These are phyloP conservation scores for Ustilago sp. DNA, from an alignment of 1,284 basidiomycete genomes.

Conservation along the genomic window DNA sequence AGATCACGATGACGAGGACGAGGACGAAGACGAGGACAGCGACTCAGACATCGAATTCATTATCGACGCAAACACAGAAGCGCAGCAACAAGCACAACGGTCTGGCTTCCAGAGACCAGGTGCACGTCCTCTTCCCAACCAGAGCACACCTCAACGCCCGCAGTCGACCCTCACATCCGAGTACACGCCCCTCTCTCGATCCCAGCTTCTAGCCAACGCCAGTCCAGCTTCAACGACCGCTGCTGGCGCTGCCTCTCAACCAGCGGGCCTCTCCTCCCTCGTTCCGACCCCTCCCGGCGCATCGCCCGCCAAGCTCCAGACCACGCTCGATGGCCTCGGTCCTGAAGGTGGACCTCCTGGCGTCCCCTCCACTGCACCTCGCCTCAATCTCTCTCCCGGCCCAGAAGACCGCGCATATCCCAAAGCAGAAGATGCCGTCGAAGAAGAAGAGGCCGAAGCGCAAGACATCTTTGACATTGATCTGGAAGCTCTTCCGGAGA, in stretches of 20 bases:
- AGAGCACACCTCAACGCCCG: conserved; percentile 45
- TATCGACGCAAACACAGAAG: conserved; percentile 64
- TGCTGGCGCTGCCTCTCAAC: conserved; percentile 19
- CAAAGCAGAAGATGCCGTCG: conserved; percentile 64
- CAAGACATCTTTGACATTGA: conserved; percentile 85
- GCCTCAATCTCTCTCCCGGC: conserved; percentile 52
- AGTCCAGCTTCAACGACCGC: conserved; percentile 24
- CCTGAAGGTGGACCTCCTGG: conserved; percentile 62
- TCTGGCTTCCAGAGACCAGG: conserved; percentile 41
- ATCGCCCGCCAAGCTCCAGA: conserved; percentile 18
- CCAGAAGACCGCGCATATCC: conserved; percentile 60
- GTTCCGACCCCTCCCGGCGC: conserved; percentile 14
- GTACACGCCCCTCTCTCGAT: conserved; percentile 85
- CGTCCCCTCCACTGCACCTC: conserved; percentile 59
- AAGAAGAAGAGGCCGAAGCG: conserved; percentile 67
- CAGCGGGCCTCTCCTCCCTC: conserved; percentile 8
- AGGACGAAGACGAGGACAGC: conserved; percentile 70
- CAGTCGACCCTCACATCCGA: conserved; percentile 84
- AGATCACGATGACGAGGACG: conserved; percentile 51
- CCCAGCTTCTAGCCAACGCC: conserved; percentile 69
- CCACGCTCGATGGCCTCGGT: conserved; percentile 7
- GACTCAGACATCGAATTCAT: conserved; percentile 71
- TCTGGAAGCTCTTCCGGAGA: conserved; percentile 79
- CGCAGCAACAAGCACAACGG: conserved; percentile 47
- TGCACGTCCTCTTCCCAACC: conserved; percentile 26